Base-by-base conservation (phyloP, 441 rosid genomes). In the Adansonia madagascariensis region DNA sequence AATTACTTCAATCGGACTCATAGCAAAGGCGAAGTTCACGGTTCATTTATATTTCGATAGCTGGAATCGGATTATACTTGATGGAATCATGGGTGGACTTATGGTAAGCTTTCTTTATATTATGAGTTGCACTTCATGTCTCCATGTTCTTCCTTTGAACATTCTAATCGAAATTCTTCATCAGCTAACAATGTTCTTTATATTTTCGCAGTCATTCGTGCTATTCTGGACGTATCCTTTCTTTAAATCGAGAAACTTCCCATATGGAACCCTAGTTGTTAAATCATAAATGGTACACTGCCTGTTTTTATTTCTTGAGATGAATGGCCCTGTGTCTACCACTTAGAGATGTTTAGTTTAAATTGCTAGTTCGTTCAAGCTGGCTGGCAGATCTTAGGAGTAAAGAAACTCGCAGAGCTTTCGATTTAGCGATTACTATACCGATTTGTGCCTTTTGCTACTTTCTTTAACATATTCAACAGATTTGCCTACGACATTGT, bases 191-290 rank as follows among this genome's bases (percentile, higher is more conserved):
- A 8, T 44, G 1, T 68, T 43, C 69, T 63, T 61, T 80, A 9
- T 72, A 17, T 31, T 78, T 68, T 53, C 86, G 92, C 98, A 96
- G 99, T 96, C 99, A 20, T 96, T 96, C 59, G 99, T 94, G 94
- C 91, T 96, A 60, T 96, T 96, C 88, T 96, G 99, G 99, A 92
- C 99, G 98, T 96, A 94, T 94, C 98, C 99, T 94, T 91, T 79
- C 49, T 22, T 69, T 46, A 17, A 50, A 39, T 11, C 61, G 31
- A 1, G 39, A 31, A 31, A 31, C 39, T 31, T 71, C n/a, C 6
- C 43, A 65, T 50, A 65, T 27, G 0, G 18, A 47, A 68, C 73
- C 55, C 56, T 68, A 68, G 41, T 14, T 43, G 52, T 66, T 68
- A 68, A 68, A 12, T 68, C 12, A 9, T 68, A 44, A 27, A 27